Evolutionary conservation across 2,329 filamentous ascomycete genomes (phyloP).

Genomic region (Colletotrichum cuscutae): DNA sequence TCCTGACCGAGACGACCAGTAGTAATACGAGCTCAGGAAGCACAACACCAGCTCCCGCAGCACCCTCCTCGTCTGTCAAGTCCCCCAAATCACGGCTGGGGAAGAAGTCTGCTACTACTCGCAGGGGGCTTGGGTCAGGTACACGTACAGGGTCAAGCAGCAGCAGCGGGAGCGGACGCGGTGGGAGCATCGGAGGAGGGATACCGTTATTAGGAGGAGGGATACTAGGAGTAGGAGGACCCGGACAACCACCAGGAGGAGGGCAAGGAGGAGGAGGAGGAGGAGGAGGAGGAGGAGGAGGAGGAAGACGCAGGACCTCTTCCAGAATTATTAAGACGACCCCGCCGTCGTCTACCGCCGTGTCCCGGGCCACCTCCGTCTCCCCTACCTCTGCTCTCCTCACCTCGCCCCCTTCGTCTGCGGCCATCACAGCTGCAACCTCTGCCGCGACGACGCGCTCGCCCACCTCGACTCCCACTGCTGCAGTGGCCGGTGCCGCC

Average conservation of each 20-base stretch:
- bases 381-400: conserved; percentile 18
- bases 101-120: conserved; percentile 18
- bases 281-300: background rate
- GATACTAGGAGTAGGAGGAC: background rate
- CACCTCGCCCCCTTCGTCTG: conserved; percentile 10
- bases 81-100: conserved; percentile 25
- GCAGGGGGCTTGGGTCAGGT: conserved; percentile 23
- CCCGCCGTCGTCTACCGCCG: conserved; percentile 28
- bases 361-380: conserved; percentile 28
- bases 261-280: background rate
- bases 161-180: background rate
- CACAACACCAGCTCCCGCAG: conserved; percentile 19
- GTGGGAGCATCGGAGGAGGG: background rate
- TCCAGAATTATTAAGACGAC: conserved; percentile 34
- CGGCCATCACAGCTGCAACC: conserved; percentile 9
- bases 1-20: conserved; percentile 24
- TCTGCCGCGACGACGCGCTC: conserved; percentile 24
- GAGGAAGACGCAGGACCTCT: conserved; percentile 24
- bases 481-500: background rate
- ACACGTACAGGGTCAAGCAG: conserved; percentile 7
- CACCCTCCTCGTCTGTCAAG: conserved; percentile 2
- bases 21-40: conserved; percentile 2
- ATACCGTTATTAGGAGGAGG: background rate
- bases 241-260: background rate
- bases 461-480: conserved; percentile 11